Base-by-base conservation (phyloP, 202 grass and related monocot genomes). In the Panicum hallii region DNA sequence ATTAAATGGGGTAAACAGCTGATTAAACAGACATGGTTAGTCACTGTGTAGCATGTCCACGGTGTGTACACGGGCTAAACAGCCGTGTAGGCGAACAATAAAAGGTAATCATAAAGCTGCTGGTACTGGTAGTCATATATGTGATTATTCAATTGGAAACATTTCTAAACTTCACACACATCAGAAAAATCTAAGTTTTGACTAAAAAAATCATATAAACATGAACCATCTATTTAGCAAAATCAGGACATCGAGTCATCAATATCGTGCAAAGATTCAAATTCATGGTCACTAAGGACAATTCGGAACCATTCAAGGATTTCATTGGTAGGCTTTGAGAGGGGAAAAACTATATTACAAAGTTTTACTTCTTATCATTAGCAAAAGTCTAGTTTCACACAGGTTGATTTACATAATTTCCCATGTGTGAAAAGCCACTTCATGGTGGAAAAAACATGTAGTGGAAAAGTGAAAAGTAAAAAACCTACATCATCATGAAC, bases 401-500 rank as follows among this genome's bases (percentile, higher is more conserved):
- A 46, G n/a, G 66, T n/a, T 76, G n/a, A 2, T 23, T 43, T 60
- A 44, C 54, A 60, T 68, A 86, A 16, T 73, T 64, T 80, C 16
- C 40, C 17, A 64, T 12, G 7, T 17, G 20, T 52, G 44, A 65
- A 86, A 13, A 68, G 20, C 34, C 34, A 57, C 22, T 72, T 7
- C 30, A 60, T 87, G 41, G 11, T 64, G 34, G 22, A 65, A 84
- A 83, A 65, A 38, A 42, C 16, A 67, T 42, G 38, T 23, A 23
- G n/a, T 12, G n/a, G 2, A 12, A 45, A 70, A 26, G n/a, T 11
- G 11, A 46, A 7, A 45, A 7, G 67, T 12, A 40, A 67, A 46
- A 47, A 84, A 36, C 30, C 83, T 79, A 90, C 88, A 65, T 87
- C 72, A 77, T 90, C 81, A 60, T 38, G 57, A 38, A 90, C 79